Evolutionary conservation across 768 basidiomycete species (phyloP).

Genomic region (Termitomyces sp.): DNA sequence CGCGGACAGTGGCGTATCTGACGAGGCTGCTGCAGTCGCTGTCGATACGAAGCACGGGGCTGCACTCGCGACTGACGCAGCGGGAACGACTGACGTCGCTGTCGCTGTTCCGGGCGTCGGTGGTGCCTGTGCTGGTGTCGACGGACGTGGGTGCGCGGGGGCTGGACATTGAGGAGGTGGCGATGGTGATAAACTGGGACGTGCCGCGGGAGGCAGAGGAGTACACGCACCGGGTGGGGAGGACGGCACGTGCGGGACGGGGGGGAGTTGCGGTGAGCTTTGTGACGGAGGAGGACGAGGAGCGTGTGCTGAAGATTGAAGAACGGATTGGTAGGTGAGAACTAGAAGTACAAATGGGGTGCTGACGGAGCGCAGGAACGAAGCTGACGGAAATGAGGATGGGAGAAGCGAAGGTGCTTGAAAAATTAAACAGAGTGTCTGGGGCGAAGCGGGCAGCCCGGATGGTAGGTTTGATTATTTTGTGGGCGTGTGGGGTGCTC

Average conservation of each 20-base stretch:
- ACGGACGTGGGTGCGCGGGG: constrained; percentile 96
- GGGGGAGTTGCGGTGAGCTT: constrained; percentile 91
- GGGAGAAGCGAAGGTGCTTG: constrained; percentile 77
- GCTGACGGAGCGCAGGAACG: constrained; percentile 42
- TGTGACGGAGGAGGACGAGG: constrained; percentile 90
- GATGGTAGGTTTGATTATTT: constrained; percentile 57
- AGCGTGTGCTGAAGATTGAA: constrained; percentile 78
- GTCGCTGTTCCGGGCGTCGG: constrained; percentile 77
- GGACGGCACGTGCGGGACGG: constrained; percentile 87
- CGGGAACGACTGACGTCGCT: constrained; percentile 81
- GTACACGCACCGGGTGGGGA: constrained; percentile 92
- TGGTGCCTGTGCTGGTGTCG: constrained; percentile 87
- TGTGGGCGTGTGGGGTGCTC: not conserved
- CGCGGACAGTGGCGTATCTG: constrained; percentile 88
- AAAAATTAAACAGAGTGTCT: constrained; percentile 82
- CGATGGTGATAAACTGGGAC: constrained; percentile 97
- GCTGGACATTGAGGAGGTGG: constrained; percentile 93
- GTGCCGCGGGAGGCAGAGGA: constrained; percentile 86
- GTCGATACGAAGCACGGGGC: constrained; percentile 76
- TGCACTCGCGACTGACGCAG: constrained; percentile 93
- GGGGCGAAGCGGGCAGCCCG: constrained; percentile 90
- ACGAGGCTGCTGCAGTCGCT: constrained; percentile 72
- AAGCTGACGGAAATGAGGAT: constrained; percentile 69
- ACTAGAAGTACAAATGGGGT: not conserved
- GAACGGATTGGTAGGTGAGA: constrained; percentile 68